Base-by-base conservation (phyloP, 2,329 filamentous ascomycete species). In the Alternaria brassicae region DNA sequence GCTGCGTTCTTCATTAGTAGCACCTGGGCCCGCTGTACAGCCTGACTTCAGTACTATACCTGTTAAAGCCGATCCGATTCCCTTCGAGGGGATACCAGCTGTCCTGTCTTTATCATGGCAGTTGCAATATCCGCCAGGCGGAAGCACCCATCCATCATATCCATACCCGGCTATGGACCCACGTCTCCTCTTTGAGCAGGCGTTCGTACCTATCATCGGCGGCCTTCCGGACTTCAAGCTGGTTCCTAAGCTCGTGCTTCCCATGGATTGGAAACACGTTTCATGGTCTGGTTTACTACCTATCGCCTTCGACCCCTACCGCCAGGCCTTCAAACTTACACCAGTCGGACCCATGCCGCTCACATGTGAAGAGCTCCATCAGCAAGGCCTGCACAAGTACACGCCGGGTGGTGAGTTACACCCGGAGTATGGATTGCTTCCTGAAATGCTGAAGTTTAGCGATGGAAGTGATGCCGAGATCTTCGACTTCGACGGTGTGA, bases 271-370 rank as follows among this genome's bases (percentile, higher is more conserved):
- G 68, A 61, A 42, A 1, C 67, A 70, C 3, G 52, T 61, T 0
- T 62, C 62, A 0, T 70, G 68, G 68, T 52, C 45, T 1, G 67
- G 67, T 0, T 52, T 68, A 0, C 32, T 67, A 1, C 68, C 67
- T 2, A 50, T 71, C 5, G 68, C 51, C 0, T 71, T 70, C 10
- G 68, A 71, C 15, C 60, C 65, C 0, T 60, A 65, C 23, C 63
- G 50, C 0, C 68, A 71, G 7, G 61, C 56, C 0, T 71, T 71
- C 52, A 70, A 71, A 30, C 47, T 71, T 0, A 71, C 67, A 1
- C 68, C 67, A 0, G 47, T 69, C 1, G 68, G 68, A 1, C 60
- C 67, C 0, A 30, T 71, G 2, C 67, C 67, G 0, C 34, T 70
- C 2, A 68, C 65, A 0, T 61, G 60, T 9, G 68, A 71, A n/a